These are phyloP conservation scores for Cladorrhinum samala DNA, from an alignment of 495 filamentous ascomycete genomes.

Conservation along the genomic window DNA sequence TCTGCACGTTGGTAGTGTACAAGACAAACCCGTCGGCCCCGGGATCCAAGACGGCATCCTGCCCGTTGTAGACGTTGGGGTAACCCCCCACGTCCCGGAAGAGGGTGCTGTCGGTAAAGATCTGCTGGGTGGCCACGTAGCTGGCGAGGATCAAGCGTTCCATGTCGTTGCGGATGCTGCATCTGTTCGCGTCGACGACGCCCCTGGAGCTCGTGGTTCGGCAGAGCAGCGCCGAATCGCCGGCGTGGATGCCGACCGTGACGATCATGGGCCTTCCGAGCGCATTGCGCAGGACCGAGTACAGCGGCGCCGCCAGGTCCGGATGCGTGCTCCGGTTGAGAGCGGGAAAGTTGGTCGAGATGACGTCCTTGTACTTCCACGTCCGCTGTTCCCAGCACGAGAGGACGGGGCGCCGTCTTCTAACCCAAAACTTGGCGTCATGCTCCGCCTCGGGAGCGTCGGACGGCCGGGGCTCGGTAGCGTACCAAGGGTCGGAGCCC, in stretches of 20 bases:
- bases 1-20: neutral
- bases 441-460: neutral
- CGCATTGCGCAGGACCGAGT: neutral
- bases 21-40: neutral
- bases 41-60: neutral
- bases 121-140: neutral
- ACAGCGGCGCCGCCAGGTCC: neutral
- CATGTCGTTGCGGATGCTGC: neutral
- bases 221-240: conserved; percentile 1
- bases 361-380: neutral
- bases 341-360: neutral
- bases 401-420: neutral
- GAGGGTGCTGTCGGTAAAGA: conserved; percentile 1
- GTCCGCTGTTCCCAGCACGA: neutral
- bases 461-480: neutral
- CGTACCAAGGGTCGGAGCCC: conserved; percentile 2
- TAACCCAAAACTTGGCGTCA: conserved; percentile 1
- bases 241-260: neutral
- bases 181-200: neutral
- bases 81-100: neutral
- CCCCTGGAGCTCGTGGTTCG: neutral
- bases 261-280: neutral
- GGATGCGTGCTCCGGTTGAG: neutral
- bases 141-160: neutral
- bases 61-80: neutral